Evolutionary conservation across 257 asterid genomes (phyloP).

Genomic region (Solanum chiquidenum): DNA sequence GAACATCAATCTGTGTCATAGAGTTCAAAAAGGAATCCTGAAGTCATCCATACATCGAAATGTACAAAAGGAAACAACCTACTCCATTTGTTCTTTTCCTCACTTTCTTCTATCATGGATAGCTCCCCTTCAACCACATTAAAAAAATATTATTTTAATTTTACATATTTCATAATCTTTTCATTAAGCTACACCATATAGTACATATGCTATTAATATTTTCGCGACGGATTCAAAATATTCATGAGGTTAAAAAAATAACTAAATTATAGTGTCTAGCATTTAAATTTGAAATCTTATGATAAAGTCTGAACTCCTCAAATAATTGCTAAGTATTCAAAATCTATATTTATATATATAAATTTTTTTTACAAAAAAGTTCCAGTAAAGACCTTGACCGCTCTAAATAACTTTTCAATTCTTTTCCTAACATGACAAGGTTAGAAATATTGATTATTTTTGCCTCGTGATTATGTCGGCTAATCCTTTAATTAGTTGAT

Average conservation of each 20-base stretch:
- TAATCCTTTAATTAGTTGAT: background rate
- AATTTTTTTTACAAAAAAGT: too few relatives aligned
- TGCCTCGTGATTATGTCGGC: background rate
- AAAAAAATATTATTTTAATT: too few relatives aligned
- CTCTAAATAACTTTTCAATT: background rate
- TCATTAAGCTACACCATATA: background rate
- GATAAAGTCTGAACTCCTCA: too few relatives aligned
- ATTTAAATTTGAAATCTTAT: too few relatives aligned
- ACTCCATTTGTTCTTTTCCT: constrained; percentile 2
- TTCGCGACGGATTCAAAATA: accelerated
- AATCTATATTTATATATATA: too few relatives aligned
- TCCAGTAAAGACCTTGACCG: too few relatives aligned
- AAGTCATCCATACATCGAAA: background rate
- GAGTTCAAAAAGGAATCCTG: background rate
- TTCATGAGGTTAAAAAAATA: too few relatives aligned
- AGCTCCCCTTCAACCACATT: background rate
- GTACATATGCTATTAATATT: background rate
- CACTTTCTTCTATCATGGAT: background rate
- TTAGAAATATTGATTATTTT: background rate
- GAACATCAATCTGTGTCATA: too few relatives aligned
- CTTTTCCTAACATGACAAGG: background rate
- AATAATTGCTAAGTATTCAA: background rate
- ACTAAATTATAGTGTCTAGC: too few relatives aligned
- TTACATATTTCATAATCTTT: background rate
- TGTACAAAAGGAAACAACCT: background rate